These are phyloP conservation scores for Dictyostelium brefeldianum DNA, from an alignment of 78 protist species.

Conservation along the genomic window DNA sequence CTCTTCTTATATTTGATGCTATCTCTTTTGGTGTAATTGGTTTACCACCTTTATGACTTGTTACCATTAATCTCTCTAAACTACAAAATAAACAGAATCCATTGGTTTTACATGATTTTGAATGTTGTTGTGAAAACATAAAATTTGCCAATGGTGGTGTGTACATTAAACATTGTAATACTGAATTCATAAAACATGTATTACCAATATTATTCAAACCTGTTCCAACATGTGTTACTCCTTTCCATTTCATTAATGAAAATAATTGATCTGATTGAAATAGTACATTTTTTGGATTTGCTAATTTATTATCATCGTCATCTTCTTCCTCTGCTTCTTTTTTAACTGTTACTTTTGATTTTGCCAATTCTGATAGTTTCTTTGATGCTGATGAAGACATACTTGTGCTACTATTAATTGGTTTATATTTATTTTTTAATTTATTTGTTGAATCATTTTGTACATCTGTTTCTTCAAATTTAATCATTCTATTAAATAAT, in stretches of 20 bases:
- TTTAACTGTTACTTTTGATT: not conserved
- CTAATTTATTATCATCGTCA: slow-evolving; percentile 52
- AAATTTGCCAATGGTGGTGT: slow-evolving; percentile 89
- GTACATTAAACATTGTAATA: slow-evolving; percentile 94
- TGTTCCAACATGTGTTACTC: slow-evolving; percentile 36
- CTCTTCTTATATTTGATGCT: slow-evolving; percentile 54
- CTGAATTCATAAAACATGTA: slow-evolving; percentile 96
- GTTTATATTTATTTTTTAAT: slow-evolving; percentile 57
- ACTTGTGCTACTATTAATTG: slow-evolving; percentile 3
- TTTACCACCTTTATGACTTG: not conserved
- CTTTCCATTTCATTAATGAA: slow-evolving; percentile 33
- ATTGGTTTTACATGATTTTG: not conserved
- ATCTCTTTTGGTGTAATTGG: slow-evolving; percentile 56
- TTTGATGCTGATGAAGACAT: slow-evolving; percentile 1
- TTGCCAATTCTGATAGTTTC: not conserved
- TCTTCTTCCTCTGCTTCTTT: not conserved
- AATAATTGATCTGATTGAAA: slow-evolving; percentile 3
- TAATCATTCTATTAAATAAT: slow-evolving; percentile 48
- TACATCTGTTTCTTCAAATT: slow-evolving; percentile 40
- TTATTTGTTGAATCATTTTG: slow-evolving; percentile 28
- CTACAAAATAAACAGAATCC: slow-evolving; percentile 84
- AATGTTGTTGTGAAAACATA: slow-evolving; percentile 65
- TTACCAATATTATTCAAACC: slow-evolving; percentile 92
- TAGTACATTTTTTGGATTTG: slow-evolving; percentile 52
- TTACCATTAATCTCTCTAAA: slow-evolving; percentile 45